phyloP scores from a whole-genome alignment of 2,329 filamentous ascomycete species.

The Berkeleyomyces basicola region DNA sequence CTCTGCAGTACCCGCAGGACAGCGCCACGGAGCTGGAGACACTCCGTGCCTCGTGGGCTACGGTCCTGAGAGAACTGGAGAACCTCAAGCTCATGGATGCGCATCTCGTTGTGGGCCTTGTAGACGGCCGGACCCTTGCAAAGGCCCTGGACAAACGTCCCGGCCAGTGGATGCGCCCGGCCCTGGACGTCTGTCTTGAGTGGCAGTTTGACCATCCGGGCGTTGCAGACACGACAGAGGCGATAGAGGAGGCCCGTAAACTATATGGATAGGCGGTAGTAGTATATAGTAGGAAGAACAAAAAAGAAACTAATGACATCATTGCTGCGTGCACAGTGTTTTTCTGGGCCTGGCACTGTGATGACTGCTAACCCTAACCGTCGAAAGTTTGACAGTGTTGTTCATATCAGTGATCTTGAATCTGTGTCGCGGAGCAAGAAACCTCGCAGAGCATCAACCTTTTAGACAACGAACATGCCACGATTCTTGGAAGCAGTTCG shows the following conservation, averaged over 20 bases:
- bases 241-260: slow-evolving; percentile 34
- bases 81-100: slow-evolving; percentile 40
- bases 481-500: neutral
- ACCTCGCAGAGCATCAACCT: neutral
- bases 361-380: neutral
- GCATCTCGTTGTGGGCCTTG: slow-evolving; percentile 40
- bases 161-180: slow-evolving; percentile 70
- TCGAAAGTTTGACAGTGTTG: neutral
- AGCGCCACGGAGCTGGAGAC: slow-evolving; percentile 21
- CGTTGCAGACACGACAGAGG: slow-evolving; percentile 39
- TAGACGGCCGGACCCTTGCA: slow-evolving; percentile 62
- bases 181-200: slow-evolving; percentile 61
- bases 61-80: slow-evolving; percentile 32
- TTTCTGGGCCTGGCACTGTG: neutral
- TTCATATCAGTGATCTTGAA: neutral
- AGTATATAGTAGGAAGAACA: neutral
- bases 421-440: neutral
- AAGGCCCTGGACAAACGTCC: slow-evolving; percentile 51
- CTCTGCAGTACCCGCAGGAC: slow-evolving; percentile 22
- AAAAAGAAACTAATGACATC: neutral
- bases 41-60: neutral
- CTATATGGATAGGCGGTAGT: neutral
- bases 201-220: slow-evolving; percentile 79
- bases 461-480: neutral
- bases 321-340: neutral